Percentiles rank a stretch among this genome's conserved stretches.
Evolutionary conservation across 2,329 filamentous ascomycete genomes (phyloP).

Genomic region (Chalaropsis ovoidea): DNA sequence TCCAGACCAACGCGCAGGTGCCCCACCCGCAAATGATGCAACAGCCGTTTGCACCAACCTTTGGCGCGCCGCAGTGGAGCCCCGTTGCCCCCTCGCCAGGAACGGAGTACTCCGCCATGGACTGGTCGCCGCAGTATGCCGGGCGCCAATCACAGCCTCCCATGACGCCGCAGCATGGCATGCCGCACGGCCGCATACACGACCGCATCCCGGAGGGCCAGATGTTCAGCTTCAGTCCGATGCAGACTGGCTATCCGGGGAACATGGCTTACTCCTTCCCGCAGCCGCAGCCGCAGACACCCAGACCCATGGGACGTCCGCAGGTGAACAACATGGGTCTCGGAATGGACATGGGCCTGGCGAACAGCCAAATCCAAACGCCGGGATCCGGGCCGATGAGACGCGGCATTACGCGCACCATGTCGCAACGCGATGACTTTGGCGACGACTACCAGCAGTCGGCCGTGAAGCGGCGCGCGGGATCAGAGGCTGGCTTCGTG

Average conservation of each 20-base stretch:
- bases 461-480: not conserved
- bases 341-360: not conserved
- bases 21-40: not conserved
- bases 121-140: not conserved
- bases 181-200: not conserved
- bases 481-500: not conserved
- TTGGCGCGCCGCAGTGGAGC: not conserved
- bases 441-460: not conserved
- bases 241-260: not conserved
- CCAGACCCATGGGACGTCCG: not conserved
- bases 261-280: not conserved
- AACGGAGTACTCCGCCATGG: not conserved
- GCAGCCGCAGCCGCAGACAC: not conserved
- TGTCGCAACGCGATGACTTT: conserved; percentile 12
- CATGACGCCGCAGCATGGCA: not conserved
- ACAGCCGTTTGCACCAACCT: not conserved
- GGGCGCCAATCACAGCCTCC: not conserved
- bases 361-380: not conserved
- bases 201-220: not conserved
- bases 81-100: not conserved
- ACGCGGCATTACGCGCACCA: conserved; percentile 3
- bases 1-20: conserved; percentile 6
- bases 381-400: not conserved
- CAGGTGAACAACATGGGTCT: not conserved
- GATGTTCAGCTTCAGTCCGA: not conserved